Evolutionary conservation across 2,329 filamentous ascomycete genomes (phyloP).

Genomic region (Xylariaceae sp.): DNA sequence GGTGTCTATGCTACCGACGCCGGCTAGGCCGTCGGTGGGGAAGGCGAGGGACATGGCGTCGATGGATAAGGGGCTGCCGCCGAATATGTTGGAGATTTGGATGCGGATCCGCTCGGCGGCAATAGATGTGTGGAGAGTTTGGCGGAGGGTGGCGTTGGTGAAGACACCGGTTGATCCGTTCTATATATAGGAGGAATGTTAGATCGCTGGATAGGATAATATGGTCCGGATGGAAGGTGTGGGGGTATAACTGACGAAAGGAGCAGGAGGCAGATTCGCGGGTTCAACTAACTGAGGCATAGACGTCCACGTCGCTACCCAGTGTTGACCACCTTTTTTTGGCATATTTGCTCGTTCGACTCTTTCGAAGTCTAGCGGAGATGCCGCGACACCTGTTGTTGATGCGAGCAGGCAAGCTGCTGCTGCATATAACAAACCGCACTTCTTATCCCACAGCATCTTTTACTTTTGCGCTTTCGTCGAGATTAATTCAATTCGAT

Average conservation of each 20-base stretch:
- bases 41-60: conserved; percentile 54
- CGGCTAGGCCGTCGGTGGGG: conserved; percentile 48
- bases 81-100: conserved; percentile 61
- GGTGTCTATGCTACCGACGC: conserved; percentile 47
- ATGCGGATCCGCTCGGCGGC: conserved; percentile 53
- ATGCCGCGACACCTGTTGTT: conserved; percentile 12
- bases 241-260: conserved; percentile 44
- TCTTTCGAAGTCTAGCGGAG: conserved; percentile 10
- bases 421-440: conserved; percentile 14
- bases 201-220: neutral
- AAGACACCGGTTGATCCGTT: conserved; percentile 43
- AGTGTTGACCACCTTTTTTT: conserved; percentile 41
- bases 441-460: conserved; percentile 17
- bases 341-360: neutral
- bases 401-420: conserved; percentile 22
- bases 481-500: neutral
- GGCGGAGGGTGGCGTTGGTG: conserved; percentile 57
- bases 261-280: conserved; percentile 53
- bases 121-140: conserved; percentile 57
- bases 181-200: conserved; percentile 27
- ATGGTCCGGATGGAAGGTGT: neutral
- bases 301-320: conserved; percentile 59
- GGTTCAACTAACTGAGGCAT: conserved; percentile 62
- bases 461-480: neutral
- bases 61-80: conserved; percentile 53